Base-by-base conservation (phyloP, 1,284 basidiomycete species). In the Peniophora sp. region DNA sequence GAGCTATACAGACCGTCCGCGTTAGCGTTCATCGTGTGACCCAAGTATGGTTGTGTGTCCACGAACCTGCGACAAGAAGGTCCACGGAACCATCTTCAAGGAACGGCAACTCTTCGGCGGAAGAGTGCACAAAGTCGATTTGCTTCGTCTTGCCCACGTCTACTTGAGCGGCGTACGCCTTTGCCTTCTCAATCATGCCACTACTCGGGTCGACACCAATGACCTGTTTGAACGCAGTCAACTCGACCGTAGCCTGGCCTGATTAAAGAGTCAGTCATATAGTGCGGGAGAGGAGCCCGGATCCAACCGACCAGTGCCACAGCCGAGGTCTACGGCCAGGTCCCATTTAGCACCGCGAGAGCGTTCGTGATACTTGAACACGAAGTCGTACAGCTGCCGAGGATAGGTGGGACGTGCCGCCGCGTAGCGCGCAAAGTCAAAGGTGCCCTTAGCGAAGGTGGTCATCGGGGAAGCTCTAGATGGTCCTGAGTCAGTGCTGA, bases 241-340 rank as follows among this genome's bases (percentile, higher is more conserved):
- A 71, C 44, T 77, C 75, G 8, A 73, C 61, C 0, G 87, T 89
- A 43, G 85, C 88, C 68, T 85, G 83, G 24, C 83, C 81, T 85
- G 54, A n/a, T 15, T 2, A 32, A 14, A 36, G 39, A 12, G 20
- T 47, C 14, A 32, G 34, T 49, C n/a, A n/a, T n/a, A n/a, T n/a
- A n/a, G 44, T 44, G 24, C 20, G 41, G 35, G 17, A 53, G n/a
- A 35, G 41, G 32, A 20, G 11, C 18, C 15, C 35, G 20, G 27
- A 23, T 15, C 8, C 24, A 5, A 60, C 68, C 50, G 58, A 83
- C 88, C 89, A 6, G 89, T 90, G 27, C 91, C 91, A 65, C 90
- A 93, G 1, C 91, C 91, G 1, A 93, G 64, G 60, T 93, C 90
- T 0, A 91, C 69, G 0, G 83, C 85, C 18, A 66, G 69, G 17